phyloP scores from a whole-genome alignment of 306 rosid species.

The apple (Malus domestica) region DNA sequence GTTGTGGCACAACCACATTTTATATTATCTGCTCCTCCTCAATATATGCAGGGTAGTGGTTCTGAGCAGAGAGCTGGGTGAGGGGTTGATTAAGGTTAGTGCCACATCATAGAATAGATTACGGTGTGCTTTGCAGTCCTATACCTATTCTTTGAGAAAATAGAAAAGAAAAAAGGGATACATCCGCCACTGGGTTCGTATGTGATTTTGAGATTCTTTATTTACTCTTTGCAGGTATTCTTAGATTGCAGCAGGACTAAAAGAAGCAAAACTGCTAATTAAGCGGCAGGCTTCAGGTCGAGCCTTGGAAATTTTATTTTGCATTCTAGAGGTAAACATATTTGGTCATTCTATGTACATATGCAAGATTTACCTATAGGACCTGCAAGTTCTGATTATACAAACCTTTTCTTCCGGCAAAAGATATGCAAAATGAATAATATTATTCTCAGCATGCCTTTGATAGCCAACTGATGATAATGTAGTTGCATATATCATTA shows the following conservation, averaged over 20 bases:
- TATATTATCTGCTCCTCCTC: slow-evolving; percentile 60
- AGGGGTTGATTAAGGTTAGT: slow-evolving; percentile 67
- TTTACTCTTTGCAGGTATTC: slow-evolving; percentile 43
- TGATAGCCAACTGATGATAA: background rate
- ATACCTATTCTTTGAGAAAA: background rate
- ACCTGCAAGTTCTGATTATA: background rate
- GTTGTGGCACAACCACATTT: slow-evolving; percentile 80
- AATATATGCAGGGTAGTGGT: slow-evolving; percentile 70
- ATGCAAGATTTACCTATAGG: background rate
- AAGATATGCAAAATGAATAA: background rate
- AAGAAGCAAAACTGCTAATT: slow-evolving; percentile 97
- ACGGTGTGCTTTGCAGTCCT: background rate
- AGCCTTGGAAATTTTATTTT: slow-evolving; percentile 93
- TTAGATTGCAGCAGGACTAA: slow-evolving; percentile 98
- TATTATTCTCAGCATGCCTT: background rate
- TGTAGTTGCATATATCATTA: background rate
- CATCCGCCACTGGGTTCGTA: background rate
- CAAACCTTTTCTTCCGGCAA: background rate
- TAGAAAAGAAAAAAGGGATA: background rate
- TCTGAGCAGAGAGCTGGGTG: slow-evolving; percentile 85
- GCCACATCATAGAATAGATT: background rate
- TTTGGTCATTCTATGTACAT: background rate
- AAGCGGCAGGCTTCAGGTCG: slow-evolving; percentile 92
- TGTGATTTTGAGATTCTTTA: slow-evolving; percentile 4
- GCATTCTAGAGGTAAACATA: slow-evolving; percentile 85